Conservation (phyloP, 345 rosid species). For the Murraya paniculata region DNA sequence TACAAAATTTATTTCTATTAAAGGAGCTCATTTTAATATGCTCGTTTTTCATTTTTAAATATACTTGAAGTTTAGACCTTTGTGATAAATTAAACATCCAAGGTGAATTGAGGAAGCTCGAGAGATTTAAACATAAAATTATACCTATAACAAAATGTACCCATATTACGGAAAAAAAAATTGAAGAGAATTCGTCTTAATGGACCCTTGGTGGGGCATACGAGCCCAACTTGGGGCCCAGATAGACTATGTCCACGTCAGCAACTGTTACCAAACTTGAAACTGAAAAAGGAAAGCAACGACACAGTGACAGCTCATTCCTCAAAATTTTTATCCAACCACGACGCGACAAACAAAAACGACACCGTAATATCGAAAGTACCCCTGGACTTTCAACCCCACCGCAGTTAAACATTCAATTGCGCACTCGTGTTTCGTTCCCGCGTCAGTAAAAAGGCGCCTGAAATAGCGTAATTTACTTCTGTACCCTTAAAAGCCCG, state of each 20-base stretch:
- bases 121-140: too few species aligned
- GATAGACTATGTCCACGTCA: not conserved
- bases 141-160: too few species aligned
- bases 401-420: not conserved
- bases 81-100: too few species aligned
- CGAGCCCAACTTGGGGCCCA: not conserved
- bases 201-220: not conserved
- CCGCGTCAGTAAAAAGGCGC: not conserved
- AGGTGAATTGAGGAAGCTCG: too few species aligned
- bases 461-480: not conserved
- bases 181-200: not conserved
- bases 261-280: not conserved
- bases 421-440: not conserved
- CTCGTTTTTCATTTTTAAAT: too few species aligned
- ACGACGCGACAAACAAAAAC: not conserved
- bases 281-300: not conserved
- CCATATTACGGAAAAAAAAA: too few species aligned
- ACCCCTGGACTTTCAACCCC: not conserved
- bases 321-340: not conserved
- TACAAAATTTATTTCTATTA: too few species aligned
- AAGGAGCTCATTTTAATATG: too few species aligned
- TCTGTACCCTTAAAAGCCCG: not conserved
- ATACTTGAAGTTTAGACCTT: too few species aligned
- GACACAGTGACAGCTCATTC: constrained; percentile 11
- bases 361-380: not conserved